Conservation (phyloP, 2,329 filamentous ascomycete species). For the Colletotrichum trifolii region DNA sequence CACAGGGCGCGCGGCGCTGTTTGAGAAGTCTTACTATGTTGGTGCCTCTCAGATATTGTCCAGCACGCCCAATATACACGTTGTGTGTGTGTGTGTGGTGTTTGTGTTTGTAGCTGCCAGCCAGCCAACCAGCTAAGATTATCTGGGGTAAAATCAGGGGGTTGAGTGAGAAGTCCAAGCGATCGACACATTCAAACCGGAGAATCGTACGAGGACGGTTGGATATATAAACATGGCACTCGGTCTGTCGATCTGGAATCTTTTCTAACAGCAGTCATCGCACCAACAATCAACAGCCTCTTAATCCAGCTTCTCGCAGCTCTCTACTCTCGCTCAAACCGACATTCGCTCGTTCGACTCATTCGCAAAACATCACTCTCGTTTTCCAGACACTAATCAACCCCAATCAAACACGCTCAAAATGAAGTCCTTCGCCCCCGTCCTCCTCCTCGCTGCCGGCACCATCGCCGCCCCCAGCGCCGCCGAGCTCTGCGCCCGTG, state of each 20-base stretch:
- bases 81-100: not conserved
- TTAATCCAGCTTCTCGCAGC: conserved; percentile 8
- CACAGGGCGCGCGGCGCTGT: conserved; percentile 19
- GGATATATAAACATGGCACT: conserved; percentile 29
- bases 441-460: conserved; percentile 30
- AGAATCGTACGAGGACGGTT: conserved; percentile 2
- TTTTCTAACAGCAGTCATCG: conserved; percentile 10
- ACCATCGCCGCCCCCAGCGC: conserved; percentile 19
- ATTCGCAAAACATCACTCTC: too few species aligned
- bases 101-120: not conserved
- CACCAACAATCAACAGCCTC: conserved; percentile 18
- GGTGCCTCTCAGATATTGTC: conserved; percentile 1
- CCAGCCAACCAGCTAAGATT: not conserved
- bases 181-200: conserved; percentile 1
- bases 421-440: conserved; percentile 30
- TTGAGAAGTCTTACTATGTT: conserved; percentile 9
- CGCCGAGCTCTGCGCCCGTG: conserved; percentile 23
- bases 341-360: not conserved
- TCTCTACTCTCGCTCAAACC: conserved; percentile 6
- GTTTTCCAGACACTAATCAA: not conserved
- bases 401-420: not conserved
- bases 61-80: not conserved
- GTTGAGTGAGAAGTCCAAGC: conserved; percentile 15
- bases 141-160: conserved; percentile 33
- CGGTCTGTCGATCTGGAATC: conserved; percentile 8